A percentile compares a stretch with the other conserved stretches of the same genome.
Conservation (phyloP, 805 yeast genomes). For the Alloascoidea africana region DNA sequence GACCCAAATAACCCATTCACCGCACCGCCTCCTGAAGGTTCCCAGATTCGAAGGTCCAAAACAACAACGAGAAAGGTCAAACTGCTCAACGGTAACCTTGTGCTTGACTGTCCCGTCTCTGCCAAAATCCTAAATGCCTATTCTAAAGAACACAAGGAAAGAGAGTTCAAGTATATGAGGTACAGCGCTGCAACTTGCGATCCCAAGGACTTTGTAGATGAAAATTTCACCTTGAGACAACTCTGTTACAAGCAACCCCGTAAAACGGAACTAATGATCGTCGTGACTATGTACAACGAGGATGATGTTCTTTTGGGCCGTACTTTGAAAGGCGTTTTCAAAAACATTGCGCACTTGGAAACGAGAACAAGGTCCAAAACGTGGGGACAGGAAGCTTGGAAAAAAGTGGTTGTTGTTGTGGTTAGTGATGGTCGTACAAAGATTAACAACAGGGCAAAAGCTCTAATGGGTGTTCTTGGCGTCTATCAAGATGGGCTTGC, state of each 20-base stretch:
- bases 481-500: slow-evolving; percentile 94
- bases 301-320: slow-evolving; percentile 68
- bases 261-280: slow-evolving; percentile 72
- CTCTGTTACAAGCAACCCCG: slow-evolving; percentile 65
- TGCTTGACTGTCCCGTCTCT: slow-evolving; percentile 84
- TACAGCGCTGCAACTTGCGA: slow-evolving; percentile 92
- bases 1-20: slow-evolving; percentile 4
- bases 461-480: slow-evolving; percentile 74
- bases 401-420: slow-evolving; percentile 76
- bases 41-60: slow-evolving; percentile 17
- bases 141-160: slow-evolving; percentile 26
- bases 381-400: slow-evolving; percentile 97
- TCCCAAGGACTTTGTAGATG: slow-evolving; percentile 49
- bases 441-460: slow-evolving; percentile 63
- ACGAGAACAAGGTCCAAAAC: slow-evolving; percentile 44
- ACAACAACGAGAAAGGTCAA: slow-evolving; percentile 30
- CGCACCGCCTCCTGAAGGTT: slow-evolving; percentile 13
- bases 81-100: slow-evolving; percentile 62
- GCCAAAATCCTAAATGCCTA: slow-evolving; percentile 42
- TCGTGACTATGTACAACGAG: slow-evolving; percentile 84
- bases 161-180: slow-evolving; percentile 78
- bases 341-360: slow-evolving; percentile 65
- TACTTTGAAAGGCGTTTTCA: slow-evolving; percentile 82
- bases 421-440: slow-evolving; percentile 89
- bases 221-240: slow-evolving; percentile 72